Evolutionary conservation across 202 grass and related monocot genomes (phyloP), one percentile per base, ranked within the genome.

Genomic region (Schoenoplectus tabernaemontani): DNA sequence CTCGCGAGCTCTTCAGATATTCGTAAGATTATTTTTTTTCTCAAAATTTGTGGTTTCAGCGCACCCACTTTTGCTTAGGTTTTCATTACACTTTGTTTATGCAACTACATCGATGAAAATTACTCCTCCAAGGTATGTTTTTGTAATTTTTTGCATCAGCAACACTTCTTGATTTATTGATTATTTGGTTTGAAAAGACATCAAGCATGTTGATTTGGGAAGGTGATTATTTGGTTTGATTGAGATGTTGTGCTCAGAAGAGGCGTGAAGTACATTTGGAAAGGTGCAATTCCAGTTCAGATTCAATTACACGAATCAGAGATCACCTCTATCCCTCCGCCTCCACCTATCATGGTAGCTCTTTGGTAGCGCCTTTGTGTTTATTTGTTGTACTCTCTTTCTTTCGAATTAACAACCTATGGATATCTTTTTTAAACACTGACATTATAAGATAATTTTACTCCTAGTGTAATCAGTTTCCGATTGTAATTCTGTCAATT

Each of bases 291-390:
- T 66, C 96, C 96, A 77, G 91, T 98, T 68, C 96, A 95, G 87
- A 87, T 99, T 78, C 86, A 95, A 81, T 87, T 99, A 76, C 96
- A 95, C 82, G 91, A 99, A 71, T 89, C 96, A 10, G 96, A 99
- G 83, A 84, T 99, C 86, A 99, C 96, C 60, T 84, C 96, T 16
- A 69, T 99, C 0, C 96, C 96, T 4, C 90, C 90, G 16, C 91
- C 96, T 3, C 88, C 96, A 4, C 83, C 96, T 65, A 86, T 89
- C 83, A 65, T 95, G 91, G 96, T 98, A 85, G 11, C n/a, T 39
- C 70, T 57, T 70, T 54, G 22, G 0, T 0, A 2, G 34, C 15
- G 13, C 3, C 46, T 46, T 70, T 70, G 41, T 20, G 41, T 46
- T 70, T 70, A 44, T 15, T 70, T 70, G 19, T 24, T 47, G 39